Evolutionary conservation across 2,329 filamentous ascomycete genomes (phyloP), one percentile per base, ranked within the genome.

Genomic region (Aspergillus pseudoterreus): DNA sequence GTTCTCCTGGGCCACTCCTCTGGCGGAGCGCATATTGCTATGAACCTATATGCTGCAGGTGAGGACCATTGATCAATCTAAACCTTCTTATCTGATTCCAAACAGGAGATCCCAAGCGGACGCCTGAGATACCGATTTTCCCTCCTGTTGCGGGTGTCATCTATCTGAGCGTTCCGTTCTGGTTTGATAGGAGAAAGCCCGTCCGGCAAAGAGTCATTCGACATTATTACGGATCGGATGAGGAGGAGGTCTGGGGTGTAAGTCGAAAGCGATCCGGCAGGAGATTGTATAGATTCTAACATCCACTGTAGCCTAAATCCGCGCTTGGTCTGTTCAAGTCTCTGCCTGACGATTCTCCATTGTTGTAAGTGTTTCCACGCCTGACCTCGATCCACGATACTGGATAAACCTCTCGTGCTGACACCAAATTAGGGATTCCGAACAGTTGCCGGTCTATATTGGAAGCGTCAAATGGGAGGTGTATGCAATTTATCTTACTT

Each of bases 381-480:
- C 6, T n/a, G 14, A n/a, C 11, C 12, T 10, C 14, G 0, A 4
- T 17, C 3, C 14, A 4, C 12, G 14, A 38, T 38, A n/a, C 35
- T 9, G 14, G 12, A 22, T 9, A n/a, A 12, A 38, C 3, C 27
- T 30, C 3, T 15, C 15, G 33, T 9, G 3, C 39, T 17, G 19
- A 32, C 14, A 51, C 8, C 27, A 8, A 30, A 30, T 30, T 2
- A 30, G 43, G 6, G 10, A 46, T 22, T 39, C 43, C 12, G 15
- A 51, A 19, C 12, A 38, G 17, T 10, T 47, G 21, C 49, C 49
- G 11, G 43, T 51, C 32, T 51, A 51, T 12, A 35, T 51, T 24
- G 49, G 49, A 21, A 30, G 32, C 9, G 49, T 51, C 12, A n/a
- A 51, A n/a, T 51, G 49, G 49, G 49, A 51, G 9, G 38, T 43